Base-by-base conservation (phyloP, 176 grass and related monocot species). In the Eremochloa ophiuroides region DNA sequence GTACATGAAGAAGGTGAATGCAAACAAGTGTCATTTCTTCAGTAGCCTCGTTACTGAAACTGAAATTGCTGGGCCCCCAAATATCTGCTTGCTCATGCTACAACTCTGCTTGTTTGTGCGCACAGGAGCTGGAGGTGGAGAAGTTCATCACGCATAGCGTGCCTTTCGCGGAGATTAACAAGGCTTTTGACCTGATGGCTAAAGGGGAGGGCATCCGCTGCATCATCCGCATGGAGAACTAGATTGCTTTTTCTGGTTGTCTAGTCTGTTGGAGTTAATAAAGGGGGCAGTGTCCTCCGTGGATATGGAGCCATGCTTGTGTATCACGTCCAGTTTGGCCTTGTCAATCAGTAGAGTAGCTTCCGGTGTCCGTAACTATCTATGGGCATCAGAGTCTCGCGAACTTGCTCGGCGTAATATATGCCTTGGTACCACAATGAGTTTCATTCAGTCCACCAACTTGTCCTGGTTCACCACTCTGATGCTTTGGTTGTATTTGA, bases 81-180 rank as follows among this genome's bases (percentile, higher is more conserved):
- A 2, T 26, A 26, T 29, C 2, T 14, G 10, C 10, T 1, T 59
- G 59, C 2, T 43, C 1, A 18, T 69, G 39, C 3, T 17, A 25
- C 10, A 26, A 10, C 6, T 35, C 41, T 40, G n/a, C 0, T 40
- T 20, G 28, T 46, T 30, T 69, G 2, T 0, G 0, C 3, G 10
- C 5, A 14, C 60, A 97, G 94, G 91, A 93, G 86, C 56, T 97
- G 20, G 91, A 97, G 76, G 25, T 97, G 56, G 94, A 97, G 77
- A 97, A 97, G 81, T 97, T 97, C 66, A 97, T 97, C 64, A 97
- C 94, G 0, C 94, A 97, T 25, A 89, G 56, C 3, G 64, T 93
- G 31, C 43, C 94, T 0, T 93, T 97, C 80, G 64, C 84, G 0
- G 91, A 97, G 62, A 97, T 97, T 75, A 97, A 97, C 86, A 91